Evolutionary conservation across 805 yeast species (phyloP), one percentile per base, ranked within the genome.

Genomic region (Candida vaughaniae): DNA sequence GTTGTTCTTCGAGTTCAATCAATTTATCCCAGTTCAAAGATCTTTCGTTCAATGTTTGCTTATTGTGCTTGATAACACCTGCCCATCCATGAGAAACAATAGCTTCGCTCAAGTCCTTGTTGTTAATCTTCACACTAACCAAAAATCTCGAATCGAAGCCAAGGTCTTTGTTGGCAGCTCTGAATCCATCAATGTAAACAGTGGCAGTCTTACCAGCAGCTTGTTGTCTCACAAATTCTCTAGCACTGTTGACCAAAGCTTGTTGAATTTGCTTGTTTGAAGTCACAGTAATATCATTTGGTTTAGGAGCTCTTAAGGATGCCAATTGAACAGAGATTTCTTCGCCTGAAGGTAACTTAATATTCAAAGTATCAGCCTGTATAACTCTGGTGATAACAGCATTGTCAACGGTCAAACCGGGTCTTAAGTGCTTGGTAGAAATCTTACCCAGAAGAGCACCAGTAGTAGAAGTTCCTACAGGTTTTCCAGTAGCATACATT

Each of bases 11-110:
- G 33, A 79, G 67, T 53, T 85, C 95, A 30, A 84, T 60, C 38
- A 87, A 69, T 33, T 71, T 71, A 53, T 87, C 95, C 91, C 95
- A 86, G 48, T 78, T 74, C 22, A 79, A 72, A 2, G 93, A 79
- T 48, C 86, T 72, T 51, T 80, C 86, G 26, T 71, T 71, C 9
- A 71, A 62, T 31, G 82, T 85, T 41, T 82, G 86, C 60, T 81
- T 81, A 54, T 82, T 79, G 62, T 85, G 95, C 55, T 78, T 78
- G 40, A 85, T 71, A 16, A 86, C 95, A n/a, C 82, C 64, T 11
- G 90, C 95, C 58, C 66, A 78, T 6, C 96, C 96, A 41, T 64
- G 69, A 19, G 69, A 58, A 14, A 87, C 83, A 35, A 87, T 56
- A 22, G 65, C 48, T 47, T 78, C 77, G 6, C 86, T 77, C 25